These are phyloP conservation scores for Butyriboletus appendiculatus DNA, from an alignment of 1,284 basidiomycete genomes.

Conservation along the genomic window DNA sequence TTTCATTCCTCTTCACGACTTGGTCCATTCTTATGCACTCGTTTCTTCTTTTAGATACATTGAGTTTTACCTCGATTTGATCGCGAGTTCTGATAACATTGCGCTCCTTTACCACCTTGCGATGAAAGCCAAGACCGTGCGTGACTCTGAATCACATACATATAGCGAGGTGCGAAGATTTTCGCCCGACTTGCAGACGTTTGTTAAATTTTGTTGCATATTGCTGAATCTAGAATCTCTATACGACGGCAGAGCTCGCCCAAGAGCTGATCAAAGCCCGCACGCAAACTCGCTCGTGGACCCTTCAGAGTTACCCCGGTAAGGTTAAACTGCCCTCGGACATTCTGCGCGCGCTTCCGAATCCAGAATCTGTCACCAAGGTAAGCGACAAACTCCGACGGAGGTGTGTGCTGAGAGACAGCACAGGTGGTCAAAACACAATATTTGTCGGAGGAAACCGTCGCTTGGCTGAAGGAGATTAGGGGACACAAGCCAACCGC, in stretches of 20 bases:
- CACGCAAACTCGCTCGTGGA: constrained; percentile 73
- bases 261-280: constrained; percentile 82
- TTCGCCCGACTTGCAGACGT: neutral
- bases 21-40: neutral
- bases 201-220: neutral
- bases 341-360: constrained; percentile 72
- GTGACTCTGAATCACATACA: constrained; percentile 68
- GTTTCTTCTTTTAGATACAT: constrained; percentile 64
- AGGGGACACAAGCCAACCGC: constrained; percentile 22
- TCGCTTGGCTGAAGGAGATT: constrained; percentile 53
- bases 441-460: constrained; percentile 64
- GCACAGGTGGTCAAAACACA: constrained; percentile 60
- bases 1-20: neutral
- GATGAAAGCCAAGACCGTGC: constrained; percentile 82
- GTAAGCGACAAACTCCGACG: constrained; percentile 35
- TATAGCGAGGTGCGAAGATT: constrained; percentile 61
- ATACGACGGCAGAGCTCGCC: constrained; percentile 86
- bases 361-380: constrained; percentile 61
- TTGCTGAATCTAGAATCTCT: constrained; percentile 82
- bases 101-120: constrained; percentile 85
- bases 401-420: constrained; percentile 4
- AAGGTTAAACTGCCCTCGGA: constrained; percentile 82
- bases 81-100: constrained; percentile 79
- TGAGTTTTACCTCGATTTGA: constrained; percentile 81
- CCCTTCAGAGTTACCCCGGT: constrained; percentile 77